Conservation (phyloP, 2,329 filamentous ascomycete species). For the Sclerotinia nivalis region DNA sequence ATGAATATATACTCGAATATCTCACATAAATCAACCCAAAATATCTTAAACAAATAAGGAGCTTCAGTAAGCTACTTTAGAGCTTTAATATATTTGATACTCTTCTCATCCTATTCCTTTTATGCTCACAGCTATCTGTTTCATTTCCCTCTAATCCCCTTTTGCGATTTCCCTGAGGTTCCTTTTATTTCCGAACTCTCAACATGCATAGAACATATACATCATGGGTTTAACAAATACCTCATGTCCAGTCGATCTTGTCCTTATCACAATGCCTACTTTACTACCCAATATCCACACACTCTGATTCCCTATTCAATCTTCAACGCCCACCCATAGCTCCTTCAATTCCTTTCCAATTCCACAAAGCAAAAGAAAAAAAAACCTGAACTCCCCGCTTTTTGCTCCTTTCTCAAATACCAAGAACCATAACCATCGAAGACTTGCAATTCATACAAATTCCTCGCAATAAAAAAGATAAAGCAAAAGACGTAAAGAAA, state of each 20-base stretch:
- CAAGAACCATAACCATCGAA: slow-evolving; percentile 4
- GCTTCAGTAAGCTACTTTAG: background rate
- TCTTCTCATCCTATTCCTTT: slow-evolving; percentile 1
- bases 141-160: background rate
- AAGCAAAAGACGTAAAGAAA: slow-evolving; percentile 2
- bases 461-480: background rate
- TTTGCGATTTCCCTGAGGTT: background rate
- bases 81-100: slow-evolving; percentile 10
- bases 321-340: slow-evolving; percentile 10
- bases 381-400: slow-evolving; percentile 2
- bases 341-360: slow-evolving; percentile 15
- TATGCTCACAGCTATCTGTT: background rate
- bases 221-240: slow-evolving; percentile 6
- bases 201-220: slow-evolving; percentile 15
- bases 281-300: background rate
- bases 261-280: background rate
- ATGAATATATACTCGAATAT: background rate
- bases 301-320: background rate
- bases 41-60: background rate
- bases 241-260: slow-evolving; percentile 11
- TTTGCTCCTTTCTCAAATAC: background rate
- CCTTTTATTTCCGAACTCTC: background rate
- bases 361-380: slow-evolving; percentile 7
- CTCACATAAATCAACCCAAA: background rate
- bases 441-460: slow-evolving; percentile 8